Base-by-base conservation (phyloP, 352 stramenopile genomes). In the Phytophthora cactorum region DNA sequence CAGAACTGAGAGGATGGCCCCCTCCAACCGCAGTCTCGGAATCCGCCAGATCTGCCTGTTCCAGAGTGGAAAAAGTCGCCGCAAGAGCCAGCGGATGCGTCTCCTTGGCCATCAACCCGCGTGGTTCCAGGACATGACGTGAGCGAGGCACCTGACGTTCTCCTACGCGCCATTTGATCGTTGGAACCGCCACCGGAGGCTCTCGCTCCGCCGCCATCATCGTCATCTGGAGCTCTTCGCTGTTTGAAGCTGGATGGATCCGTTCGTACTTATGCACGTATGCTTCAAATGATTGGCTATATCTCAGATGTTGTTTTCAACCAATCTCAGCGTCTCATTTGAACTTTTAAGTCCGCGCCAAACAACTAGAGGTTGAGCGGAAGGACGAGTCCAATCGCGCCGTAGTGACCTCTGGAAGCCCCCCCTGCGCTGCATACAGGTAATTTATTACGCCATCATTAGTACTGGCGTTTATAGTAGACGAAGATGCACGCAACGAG, bases 31-130 rank as follows among this genome's bases (percentile, higher is more conserved):
- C n/a, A 15, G 31, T 27, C 38, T 53, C 9, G 5, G 36, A 27
- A 29, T 46, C 15, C 5, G 15, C 15, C 2, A 25, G 3, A 31
- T 56, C 41, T 1, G 45, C 9, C 5, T 17, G 44, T 22, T 68
- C 22, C 2, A 52, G 15, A 32, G 17, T 39, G 28, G 59, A 44
- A 61, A 69, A 61, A 28, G 51, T n/a, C 45, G 56, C n/a, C 28
- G 39, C 44, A 39, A 70, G 25, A 51, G 61, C 66, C 12, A 93
- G 56, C 11, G 84, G 82, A 75, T 93, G 84, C 54, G 71, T 51
- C 31, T 84, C 79, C 10, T 70, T 70, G 2, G 60, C 58, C 10
- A 38, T 32, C 22, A 93, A 39, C 3, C 44, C 36, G 8, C 52
- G 53, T 1, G 64, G 45, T 8, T 56, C 34, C 2, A 86, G 52